Conservation (phyloP, 2,329 filamentous ascomycete species). For the Cadophora sp. region DNA sequence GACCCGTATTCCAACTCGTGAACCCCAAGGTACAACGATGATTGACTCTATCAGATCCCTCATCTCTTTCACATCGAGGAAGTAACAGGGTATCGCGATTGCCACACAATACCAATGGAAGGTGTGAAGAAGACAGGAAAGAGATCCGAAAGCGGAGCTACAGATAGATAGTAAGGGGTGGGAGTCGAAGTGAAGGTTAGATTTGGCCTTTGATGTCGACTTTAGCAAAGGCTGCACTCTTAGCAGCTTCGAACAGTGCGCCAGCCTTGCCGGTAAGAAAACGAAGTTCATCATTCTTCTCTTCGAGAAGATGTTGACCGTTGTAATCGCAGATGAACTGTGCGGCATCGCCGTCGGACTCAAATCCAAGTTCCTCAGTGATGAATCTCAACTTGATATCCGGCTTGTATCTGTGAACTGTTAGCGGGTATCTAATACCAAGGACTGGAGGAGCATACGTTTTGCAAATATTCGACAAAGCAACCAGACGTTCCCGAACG, state of each 20-base stretch:
- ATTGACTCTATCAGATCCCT: not conserved
- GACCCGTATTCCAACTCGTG: slow-evolving; percentile 19
- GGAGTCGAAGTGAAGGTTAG: slow-evolving; percentile 47
- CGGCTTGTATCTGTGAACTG: slow-evolving; percentile 78
- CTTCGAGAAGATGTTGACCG: slow-evolving; percentile 77
- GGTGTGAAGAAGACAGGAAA: slow-evolving; percentile 31
- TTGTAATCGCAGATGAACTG: slow-evolving; percentile 88
- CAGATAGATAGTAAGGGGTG: slow-evolving; percentile 32
- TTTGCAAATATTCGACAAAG: slow-evolving; percentile 91
- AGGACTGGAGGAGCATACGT: slow-evolving; percentile 68
- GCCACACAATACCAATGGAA: slow-evolving; percentile 23
- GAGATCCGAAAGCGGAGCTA: slow-evolving; percentile 31
- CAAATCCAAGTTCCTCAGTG: slow-evolving; percentile 94
- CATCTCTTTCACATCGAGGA: slow-evolving; percentile 28
- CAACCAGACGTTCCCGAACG: slow-evolving; percentile 87
- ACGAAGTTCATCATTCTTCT: slow-evolving; percentile 74
- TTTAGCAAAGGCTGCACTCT: slow-evolving; percentile 76
- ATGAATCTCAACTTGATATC: slow-evolving; percentile 89
- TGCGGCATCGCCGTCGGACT: slow-evolving; percentile 87
- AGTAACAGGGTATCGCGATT: slow-evolving; percentile 28
- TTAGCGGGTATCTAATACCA: slow-evolving; percentile 51
- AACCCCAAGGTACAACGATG: slow-evolving; percentile 13
- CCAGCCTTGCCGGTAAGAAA: slow-evolving; percentile 79
- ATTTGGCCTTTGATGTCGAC: slow-evolving; percentile 99
- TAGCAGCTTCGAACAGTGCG: slow-evolving; percentile 75